Base-by-base conservation (phyloP, 345 rosid genomes). In the Chamaenerion angustifolium region DNA sequence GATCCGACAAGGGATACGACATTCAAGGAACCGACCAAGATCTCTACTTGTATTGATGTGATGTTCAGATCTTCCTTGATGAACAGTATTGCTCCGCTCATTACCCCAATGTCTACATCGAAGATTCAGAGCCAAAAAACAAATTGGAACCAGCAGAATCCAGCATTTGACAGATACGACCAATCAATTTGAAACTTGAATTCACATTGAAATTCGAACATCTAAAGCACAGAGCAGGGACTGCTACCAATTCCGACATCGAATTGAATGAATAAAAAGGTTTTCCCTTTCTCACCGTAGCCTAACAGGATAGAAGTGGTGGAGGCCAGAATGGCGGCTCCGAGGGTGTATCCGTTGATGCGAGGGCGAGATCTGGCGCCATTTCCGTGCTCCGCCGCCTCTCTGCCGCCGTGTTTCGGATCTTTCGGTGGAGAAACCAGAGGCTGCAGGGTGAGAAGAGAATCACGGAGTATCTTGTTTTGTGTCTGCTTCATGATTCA, bases 291-390 rank as follows among this genome's bases (percentile, higher is more conserved):
- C 74, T 56, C 46, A 81, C 94, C 94, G 31, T 81, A 81, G 51
- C 94, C 94, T 61, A 84, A 68, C 4, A 85, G 70, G 65, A 75
- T 54, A 41, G 89, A 81, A 46, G 73, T 81, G 49, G 76, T 75
- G 49, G 86, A 84, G 53, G 86, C 89, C 73, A 84, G 63, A 63
- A 78, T 48, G n/a, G 94, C 80, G 43, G 71, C 73, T 12, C 73
- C 80, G 42, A 79, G 76, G 14, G 83, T 83, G 65, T 61, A 75
- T 50, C 61, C 58, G 77, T 74, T 82, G 55, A 72, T 11, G 47
- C 40, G 61, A 31, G 37, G 37, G 41, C 56, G 1, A 61, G 31
- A 50, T 16, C 44, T 49, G 1, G 25, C 18, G 46, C 43, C 23
- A 4, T 40, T 16, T 23, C 11, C 45, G 7, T 50, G 37, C 5